A percentile compares a stretch with the other conserved stretches of the same genome.
These are phyloP conservation scores for Capronia coronata DNA, from an alignment of 2,329 filamentous ascomycete genomes.

Conservation along the genomic window DNA sequence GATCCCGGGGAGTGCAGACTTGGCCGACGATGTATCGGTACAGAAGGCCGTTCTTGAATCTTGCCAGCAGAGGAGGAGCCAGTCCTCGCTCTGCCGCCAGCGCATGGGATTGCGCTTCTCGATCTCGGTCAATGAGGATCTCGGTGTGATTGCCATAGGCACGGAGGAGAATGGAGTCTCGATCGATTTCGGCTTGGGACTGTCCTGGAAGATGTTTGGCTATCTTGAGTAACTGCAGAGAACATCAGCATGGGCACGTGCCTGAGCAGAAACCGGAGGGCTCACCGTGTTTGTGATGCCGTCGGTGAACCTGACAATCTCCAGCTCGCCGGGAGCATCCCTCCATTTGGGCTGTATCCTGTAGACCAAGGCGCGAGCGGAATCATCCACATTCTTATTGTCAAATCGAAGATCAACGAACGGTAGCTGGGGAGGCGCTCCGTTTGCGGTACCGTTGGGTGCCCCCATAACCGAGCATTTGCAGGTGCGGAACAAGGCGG, in stretches of 20 bases:
- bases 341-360: slow-evolving; percentile 80
- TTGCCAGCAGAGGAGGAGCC: slow-evolving; percentile 78
- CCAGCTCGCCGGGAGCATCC: slow-evolving; percentile 63
- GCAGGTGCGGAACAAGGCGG: background rate
- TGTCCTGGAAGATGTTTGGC: slow-evolving; percentile 53
- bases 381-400: slow-evolving; percentile 66
- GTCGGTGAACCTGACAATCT: slow-evolving; percentile 89
- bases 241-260: slow-evolving; percentile 29
- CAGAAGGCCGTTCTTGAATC: slow-evolving; percentile 92
- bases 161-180: slow-evolving; percentile 77
- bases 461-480: slow-evolving; percentile 19
- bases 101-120: slow-evolving; percentile 66
- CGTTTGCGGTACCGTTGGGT: slow-evolving; percentile 11
- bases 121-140: slow-evolving; percentile 88
- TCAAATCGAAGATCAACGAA: slow-evolving; percentile 73
- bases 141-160: slow-evolving; percentile 94
- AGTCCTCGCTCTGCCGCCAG: slow-evolving; percentile 76
- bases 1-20: slow-evolving; percentile 71
- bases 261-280: slow-evolving; percentile 25
- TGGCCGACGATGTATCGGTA: slow-evolving; percentile 83
- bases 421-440: slow-evolving; percentile 11
- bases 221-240: slow-evolving; percentile 45
- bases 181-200: slow-evolving; percentile 70
- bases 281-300: slow-evolving; percentile 90
- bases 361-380: slow-evolving; percentile 71